Evolutionary conservation across 345 rosid genomes (phyloP), one percentile per base, ranked within the genome.

Genomic region (Kandelia obovata): DNA sequence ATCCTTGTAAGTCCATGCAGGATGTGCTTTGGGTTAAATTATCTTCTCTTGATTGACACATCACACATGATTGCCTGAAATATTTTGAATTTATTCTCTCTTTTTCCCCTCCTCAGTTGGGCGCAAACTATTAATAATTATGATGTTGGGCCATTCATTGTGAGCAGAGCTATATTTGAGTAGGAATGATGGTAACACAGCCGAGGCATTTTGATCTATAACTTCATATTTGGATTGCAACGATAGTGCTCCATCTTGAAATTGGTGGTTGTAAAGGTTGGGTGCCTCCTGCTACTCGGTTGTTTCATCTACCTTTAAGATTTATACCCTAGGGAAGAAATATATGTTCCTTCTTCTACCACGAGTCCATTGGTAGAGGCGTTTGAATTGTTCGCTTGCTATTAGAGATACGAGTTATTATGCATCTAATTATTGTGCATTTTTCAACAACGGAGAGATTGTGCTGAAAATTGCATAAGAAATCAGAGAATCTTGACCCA

Each of bases 81-180:
- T 64, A 1, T 47, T 4, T n/a, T 47, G 15, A 20, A 16, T 52
- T 53, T 31, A 15, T 9, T 15, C 2, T 16, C 35, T 49, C 6
- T 30, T 35, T 35, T 26, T 52, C 26, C 5, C 32, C 13, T 53
- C 56, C 13, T 10, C 5, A 11, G 61, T 46, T 53, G 69, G 61
- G 35, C 23, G 13, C 43, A 52, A 52, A 47, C 20, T 16, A 5
- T 16, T 39, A 11, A 2, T 0, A 10, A 39, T 11, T 39, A 9
- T 39, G 47, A n/a, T 58, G 56, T 46, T 46, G 71, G 43, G 47
- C 58, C 52, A 35, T 9, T 70, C 34, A 34, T 6, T 61, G 25
- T 34, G 58, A 7, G 34, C 34, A 61, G 28, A 55, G 64, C 9
- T 35, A 64, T 53, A 19, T 35, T 16, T 23, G 51, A 35, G 66